A percentile compares a stretch with the other conserved stretches of the same genome.
Evolutionary conservation across 768 basidiomycete species (phyloP).

Genomic region (Tricholoma saponaceum): DNA sequence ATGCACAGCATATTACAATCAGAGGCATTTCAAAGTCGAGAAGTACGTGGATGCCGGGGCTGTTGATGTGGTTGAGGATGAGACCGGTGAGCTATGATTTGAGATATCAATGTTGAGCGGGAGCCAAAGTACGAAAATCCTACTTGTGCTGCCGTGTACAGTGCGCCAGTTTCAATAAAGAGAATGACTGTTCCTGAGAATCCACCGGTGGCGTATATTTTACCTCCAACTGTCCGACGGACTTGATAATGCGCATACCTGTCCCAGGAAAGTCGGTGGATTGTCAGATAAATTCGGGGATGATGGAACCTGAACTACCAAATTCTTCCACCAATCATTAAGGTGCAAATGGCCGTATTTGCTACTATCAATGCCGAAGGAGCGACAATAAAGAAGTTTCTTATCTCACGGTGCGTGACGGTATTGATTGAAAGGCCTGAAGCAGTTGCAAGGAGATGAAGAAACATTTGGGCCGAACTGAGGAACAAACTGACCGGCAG

Average conservation of each 20-base stretch:
- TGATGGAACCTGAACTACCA: neutral
- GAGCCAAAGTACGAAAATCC: neutral
- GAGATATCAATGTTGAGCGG: neutral
- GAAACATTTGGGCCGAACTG: neutral
- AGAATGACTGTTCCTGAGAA: constrained; percentile 7
- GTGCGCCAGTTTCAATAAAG: constrained; percentile 12
- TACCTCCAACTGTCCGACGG: neutral
- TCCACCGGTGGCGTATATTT: neutral
- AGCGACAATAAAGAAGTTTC: neutral
- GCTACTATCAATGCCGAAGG: neutral
- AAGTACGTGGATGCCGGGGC: neutral
- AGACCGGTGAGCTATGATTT: constrained; percentile 1
- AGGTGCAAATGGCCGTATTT: constrained; percentile 4
- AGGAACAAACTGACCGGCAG: constrained; percentile 1
- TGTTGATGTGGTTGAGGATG: neutral
- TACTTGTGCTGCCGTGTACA: constrained; percentile 9
- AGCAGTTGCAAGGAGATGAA: neutral
- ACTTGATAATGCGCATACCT: constrained; percentile 10
- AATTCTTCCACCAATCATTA: constrained; percentile 5
- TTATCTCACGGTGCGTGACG: neutral
- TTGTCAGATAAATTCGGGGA: no score
- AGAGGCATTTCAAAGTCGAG: neutral
- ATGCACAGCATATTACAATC: neutral
- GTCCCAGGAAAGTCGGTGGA: neutral
- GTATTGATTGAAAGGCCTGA: constrained; percentile 1